Percentiles rank a stretch among this genome's conserved stretches.
Conservation (phyloP, 352 stramenopile species). For the Pythium aristosporum region DNA sequence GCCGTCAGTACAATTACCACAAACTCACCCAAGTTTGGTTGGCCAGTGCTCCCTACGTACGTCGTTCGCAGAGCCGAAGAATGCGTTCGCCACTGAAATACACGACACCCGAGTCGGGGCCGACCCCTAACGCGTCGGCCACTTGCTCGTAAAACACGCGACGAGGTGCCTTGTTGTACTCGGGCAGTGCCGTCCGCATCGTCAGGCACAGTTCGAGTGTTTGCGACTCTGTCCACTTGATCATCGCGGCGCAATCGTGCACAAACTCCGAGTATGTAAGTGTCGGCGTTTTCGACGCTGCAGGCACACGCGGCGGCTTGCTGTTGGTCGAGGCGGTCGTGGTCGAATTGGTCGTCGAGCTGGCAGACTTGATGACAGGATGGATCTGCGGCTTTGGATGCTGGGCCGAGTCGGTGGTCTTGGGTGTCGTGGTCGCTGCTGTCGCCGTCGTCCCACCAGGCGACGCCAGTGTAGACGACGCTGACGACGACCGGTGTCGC, state of each 20-base stretch:
- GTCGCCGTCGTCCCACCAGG: neutral
- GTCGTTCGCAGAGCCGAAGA: slow-evolving; percentile 19
- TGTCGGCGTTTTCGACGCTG: neutral
- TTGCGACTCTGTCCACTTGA: slow-evolving; percentile 15
- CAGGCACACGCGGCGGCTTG: slow-evolving; percentile 4
- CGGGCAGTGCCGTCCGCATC: slow-evolving; percentile 2
- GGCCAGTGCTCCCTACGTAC: slow-evolving; percentile 1
- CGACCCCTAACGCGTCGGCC: neutral
- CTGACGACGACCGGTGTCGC: slow-evolving; percentile 3
- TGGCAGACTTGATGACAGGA: slow-evolving; percentile 6
- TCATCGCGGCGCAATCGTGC: slow-evolving; percentile 23
- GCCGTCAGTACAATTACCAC: neutral
- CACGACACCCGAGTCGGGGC: neutral
- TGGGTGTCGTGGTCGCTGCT: neutral
- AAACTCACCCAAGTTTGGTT: neutral
- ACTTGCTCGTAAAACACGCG: slow-evolving; percentile 16
- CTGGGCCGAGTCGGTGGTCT: neutral
- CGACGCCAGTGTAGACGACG: neutral
- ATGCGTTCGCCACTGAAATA: slow-evolving; percentile 14
- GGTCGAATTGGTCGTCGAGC: neutral
- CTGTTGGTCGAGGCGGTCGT: neutral
- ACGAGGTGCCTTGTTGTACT: neutral
- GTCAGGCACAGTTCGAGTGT: slow-evolving; percentile 12
- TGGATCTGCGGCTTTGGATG: slow-evolving; percentile 11
- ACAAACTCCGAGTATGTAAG: slow-evolving; percentile 25